Percentiles rank a stretch among this genome's conserved stretches.
Conservation (phyloP, 371 early-diverging fungal species). For the Mortierella sp. region DNA sequence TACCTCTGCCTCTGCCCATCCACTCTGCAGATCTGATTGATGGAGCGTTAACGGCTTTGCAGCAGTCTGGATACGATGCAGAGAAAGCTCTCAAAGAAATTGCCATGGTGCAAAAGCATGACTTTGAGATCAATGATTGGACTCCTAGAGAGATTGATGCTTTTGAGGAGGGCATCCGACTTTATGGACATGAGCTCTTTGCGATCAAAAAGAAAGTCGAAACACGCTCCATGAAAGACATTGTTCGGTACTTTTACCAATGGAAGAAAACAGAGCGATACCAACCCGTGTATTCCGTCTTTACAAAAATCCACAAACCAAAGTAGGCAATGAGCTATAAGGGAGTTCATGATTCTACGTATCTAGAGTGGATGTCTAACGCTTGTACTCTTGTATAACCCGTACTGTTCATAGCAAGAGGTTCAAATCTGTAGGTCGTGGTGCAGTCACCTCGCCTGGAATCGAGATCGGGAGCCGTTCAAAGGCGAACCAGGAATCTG, state of each 20-base stretch:
- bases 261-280: constrained; percentile 83
- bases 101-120: constrained; percentile 58
- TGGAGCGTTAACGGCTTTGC: constrained; percentile 68
- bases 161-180: constrained; percentile 77
- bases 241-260: constrained; percentile 76
- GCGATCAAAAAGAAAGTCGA: constrained; percentile 66
- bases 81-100: constrained; percentile 68
- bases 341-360: neutral
- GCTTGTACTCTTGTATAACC: neutral
- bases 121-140: constrained; percentile 73
- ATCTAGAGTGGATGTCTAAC: neutral
- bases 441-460: constrained; percentile 23
- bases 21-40: constrained; percentile 73
- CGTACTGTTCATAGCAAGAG: constrained; percentile 54
- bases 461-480: constrained; percentile 29
- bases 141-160: constrained; percentile 63
- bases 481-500: constrained; percentile 13
- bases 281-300: constrained; percentile 75
- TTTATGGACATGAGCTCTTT: constrained; percentile 79
- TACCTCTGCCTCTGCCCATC: constrained; percentile 56
- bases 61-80: constrained; percentile 66
- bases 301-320: constrained; percentile 76
- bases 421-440: constrained; percentile 57
- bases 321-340: constrained; percentile 55
- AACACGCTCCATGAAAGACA: constrained; percentile 70